Percentiles rank a stretch among this genome's conserved stretches.
Conservation (phyloP, 2,329 filamentous ascomycete species). For the Pseudovirgaria hyperparasitica region DNA sequence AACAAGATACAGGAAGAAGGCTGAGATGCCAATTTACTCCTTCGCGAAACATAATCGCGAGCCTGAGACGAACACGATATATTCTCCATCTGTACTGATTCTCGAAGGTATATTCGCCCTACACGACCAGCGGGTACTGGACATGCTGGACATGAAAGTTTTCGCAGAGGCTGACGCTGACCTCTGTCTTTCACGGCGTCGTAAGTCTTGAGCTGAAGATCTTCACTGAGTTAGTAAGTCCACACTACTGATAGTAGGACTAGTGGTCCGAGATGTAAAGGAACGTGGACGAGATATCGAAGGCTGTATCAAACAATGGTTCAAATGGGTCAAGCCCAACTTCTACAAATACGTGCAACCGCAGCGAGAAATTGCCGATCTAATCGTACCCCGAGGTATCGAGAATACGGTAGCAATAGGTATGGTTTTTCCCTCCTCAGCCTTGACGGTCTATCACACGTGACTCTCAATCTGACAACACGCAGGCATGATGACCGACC, state of each 20-base stretch:
- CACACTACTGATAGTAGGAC: constrained; percentile 4
- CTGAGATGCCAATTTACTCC: constrained; percentile 89
- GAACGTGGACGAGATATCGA: constrained; percentile 86
- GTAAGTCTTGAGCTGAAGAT: constrained; percentile 36
- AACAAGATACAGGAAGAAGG: constrained; percentile 50
- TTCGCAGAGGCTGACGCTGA: constrained; percentile 96
- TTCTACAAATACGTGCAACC: constrained; percentile 90
- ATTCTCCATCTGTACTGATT: constrained; percentile 91
- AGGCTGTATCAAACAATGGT: constrained; percentile 98
- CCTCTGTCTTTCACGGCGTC: constrained; percentile 77
- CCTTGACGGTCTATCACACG: background rate
- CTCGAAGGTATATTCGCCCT: constrained; percentile 93
- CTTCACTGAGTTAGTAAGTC: constrained; percentile 4
- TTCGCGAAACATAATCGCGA: constrained; percentile 82
- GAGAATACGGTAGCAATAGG: constrained; percentile 84
- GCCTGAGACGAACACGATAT: constrained; percentile 71
- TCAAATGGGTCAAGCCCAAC: constrained; percentile 89
- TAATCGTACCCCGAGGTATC: constrained; percentile 89
- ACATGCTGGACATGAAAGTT: constrained; percentile 83
- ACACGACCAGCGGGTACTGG: constrained; percentile 73
- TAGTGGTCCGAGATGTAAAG: constrained; percentile 75
- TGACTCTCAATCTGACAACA: constrained; percentile 21
- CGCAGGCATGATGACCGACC: constrained; percentile 75
- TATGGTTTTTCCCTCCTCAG: constrained; percentile 15
- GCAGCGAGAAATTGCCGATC: constrained; percentile 80